Base-by-base conservation (phyloP, 2,329 filamentous ascomycete genomes). In the Penicillium sp. region DNA sequence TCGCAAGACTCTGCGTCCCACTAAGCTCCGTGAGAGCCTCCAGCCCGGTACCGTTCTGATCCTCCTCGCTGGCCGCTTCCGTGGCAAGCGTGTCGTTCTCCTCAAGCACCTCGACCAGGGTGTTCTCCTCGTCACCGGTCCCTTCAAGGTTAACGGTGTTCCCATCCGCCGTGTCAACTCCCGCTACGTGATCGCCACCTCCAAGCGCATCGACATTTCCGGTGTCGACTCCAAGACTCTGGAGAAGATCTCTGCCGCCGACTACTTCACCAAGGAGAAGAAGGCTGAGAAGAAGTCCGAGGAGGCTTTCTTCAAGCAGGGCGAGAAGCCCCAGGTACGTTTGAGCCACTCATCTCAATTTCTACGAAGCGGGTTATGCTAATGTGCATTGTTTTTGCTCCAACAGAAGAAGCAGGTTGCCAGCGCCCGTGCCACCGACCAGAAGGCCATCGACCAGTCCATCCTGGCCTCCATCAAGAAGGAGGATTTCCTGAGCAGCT, bases 131-230 rank as follows among this genome's bases (percentile, higher is more conserved):
- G 90, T 98, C 71, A 98, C 93, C 74, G 93, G 93, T 70, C 93
- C 93, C 75, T 98, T 97, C 88, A 98, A 97, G 87, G 87, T 98
- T 81, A 98, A 98, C 82, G 93, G 93, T 78, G 93, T 98, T 64
- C 93, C 93, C 67, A 87, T 98, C 72, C 87, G 93, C 79, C 85
- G 88, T 76, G 74, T 77, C 54, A 77, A 77, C 65, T 61, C 74
- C 56, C 69, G 74, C 69, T 77, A 76, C 59, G 74, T 77, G 52
- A 77, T 76, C 62, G 73, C 74, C 59, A 77, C 74, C 63, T 75
- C 71, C 66, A 72, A 69, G 59, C 69, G 68, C 55, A 66, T 76
- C 52, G 81, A 77, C 74, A 77, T 98, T 70, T 79, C 81, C 63
- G 89, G 89, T 71, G 78, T 98, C 67, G 92, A 97, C 78, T 69